These are phyloP conservation scores for Colletotrichum orbiculare DNA, from an alignment of 2,329 filamentous ascomycete genomes.

Conservation along the genomic window DNA sequence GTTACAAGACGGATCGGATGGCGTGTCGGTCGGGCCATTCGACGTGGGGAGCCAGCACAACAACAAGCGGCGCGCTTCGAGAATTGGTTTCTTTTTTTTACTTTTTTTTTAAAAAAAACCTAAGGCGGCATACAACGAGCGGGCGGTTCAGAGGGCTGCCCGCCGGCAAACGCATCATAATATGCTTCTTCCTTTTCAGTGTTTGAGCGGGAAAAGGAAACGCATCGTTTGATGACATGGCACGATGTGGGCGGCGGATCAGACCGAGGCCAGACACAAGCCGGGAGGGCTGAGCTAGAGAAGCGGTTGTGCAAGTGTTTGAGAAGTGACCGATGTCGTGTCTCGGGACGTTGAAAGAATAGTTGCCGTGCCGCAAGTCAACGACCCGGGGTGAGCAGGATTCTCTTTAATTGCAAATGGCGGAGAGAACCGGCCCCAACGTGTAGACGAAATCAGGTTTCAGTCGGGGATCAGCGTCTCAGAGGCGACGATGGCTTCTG, in stretches of 20 bases:
- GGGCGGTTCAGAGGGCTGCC: too few relatives aligned
- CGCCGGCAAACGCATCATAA: background rate
- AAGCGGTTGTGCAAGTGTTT: conserved; percentile 1
- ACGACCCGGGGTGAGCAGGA: too few relatives aligned
- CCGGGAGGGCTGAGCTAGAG: background rate
- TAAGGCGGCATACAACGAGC: too few relatives aligned
- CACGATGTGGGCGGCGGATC: background rate
- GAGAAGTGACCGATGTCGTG: conserved; percentile 5
- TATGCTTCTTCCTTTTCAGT: conserved; percentile 21
- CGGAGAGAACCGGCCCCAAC: too few relatives aligned
- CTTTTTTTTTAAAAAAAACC: too few relatives aligned
- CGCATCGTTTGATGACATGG: conserved; percentile 6
- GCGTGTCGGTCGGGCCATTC: background rate
- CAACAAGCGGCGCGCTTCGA: too few relatives aligned
- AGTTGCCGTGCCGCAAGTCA: background rate
- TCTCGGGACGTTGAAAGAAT: conserved; percentile 24
- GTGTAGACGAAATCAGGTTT: too few relatives aligned
- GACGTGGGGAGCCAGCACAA: too few relatives aligned
- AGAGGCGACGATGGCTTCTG: too few relatives aligned
- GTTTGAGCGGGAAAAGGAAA: conserved; percentile 18
- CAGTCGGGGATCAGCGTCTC: too few relatives aligned
- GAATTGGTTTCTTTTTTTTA: too few relatives aligned
- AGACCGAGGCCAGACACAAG: background rate
- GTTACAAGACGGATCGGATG: background rate
- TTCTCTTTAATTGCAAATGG: too few relatives aligned